Evolutionary conservation across 352 stramenopile species (phyloP).

Genomic region (Phytopythium kandeliae): DNA sequence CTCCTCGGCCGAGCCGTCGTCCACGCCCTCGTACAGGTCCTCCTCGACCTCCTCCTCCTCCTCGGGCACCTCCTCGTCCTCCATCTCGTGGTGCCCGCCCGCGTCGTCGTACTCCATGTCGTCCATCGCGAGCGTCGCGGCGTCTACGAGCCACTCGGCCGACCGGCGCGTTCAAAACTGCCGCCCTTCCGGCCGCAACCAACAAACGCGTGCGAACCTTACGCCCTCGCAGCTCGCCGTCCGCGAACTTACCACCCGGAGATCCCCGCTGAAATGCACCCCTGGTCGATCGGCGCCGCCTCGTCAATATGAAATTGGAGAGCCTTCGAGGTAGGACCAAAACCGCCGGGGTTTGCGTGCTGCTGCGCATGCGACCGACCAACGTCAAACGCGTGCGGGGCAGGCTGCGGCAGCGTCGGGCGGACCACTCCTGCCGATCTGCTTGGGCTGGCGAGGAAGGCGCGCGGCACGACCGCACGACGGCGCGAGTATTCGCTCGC

Average conservation of each 20-base stretch:
- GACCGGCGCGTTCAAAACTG: conserved; percentile 4
- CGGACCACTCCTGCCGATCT: no score
- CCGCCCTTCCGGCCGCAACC: background rate
- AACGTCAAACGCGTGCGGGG: no score
- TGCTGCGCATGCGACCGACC: no score
- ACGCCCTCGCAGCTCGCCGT: background rate
- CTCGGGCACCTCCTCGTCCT: conserved; percentile 79
- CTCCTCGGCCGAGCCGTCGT: conserved; percentile 48
- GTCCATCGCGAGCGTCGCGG: no score
- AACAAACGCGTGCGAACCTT: conserved; percentile 3
- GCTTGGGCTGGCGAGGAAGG: no score
- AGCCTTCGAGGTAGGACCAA: no score
- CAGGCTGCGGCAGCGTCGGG: no score
- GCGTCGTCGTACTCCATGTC: conserved; percentile 86
- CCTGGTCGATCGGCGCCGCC: no score
- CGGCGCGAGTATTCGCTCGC: no score
- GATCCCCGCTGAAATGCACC: no score
- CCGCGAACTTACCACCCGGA: conserved; percentile 2
- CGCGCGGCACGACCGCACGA: no score
- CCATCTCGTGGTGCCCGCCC: conserved; percentile 62
- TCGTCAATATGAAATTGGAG: background rate
- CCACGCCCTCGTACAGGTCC: conserved; percentile 59
- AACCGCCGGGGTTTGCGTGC: no score
- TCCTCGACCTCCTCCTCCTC: conserved; percentile 77
- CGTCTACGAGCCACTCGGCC: background rate